A percentile compares a stretch with the other conserved stretches of the same genome.
phyloP scores from a whole-genome alignment of 1,284 basidiomycete genomes.

The Cryptococcus depauperatus region DNA sequence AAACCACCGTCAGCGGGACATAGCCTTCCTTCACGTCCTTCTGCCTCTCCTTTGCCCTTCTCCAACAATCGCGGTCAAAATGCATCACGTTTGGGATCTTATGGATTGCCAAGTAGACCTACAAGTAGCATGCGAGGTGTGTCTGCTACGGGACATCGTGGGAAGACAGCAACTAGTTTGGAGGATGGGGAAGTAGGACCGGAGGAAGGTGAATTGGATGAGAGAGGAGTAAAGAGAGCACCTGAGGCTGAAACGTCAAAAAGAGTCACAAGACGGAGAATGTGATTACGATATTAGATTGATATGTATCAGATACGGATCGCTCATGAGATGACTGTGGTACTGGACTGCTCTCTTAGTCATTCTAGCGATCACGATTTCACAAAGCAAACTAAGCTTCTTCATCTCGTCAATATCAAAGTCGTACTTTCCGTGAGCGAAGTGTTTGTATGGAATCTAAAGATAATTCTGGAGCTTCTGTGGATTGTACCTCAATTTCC shows the following conservation, averaged over 20 bases:
- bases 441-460: no score
- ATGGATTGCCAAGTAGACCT: background rate
- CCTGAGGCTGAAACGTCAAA: background rate
- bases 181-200: slow-evolving; percentile 1
- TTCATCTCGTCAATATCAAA: no score
- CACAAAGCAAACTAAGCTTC: no score
- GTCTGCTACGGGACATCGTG: background rate
- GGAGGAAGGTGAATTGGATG: background rate
- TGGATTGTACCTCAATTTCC: no score
- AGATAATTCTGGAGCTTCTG: no score
- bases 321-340: no score
- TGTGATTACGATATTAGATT: no score
- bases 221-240: background rate
- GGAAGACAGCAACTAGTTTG: background rate
- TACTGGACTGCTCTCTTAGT: no score
- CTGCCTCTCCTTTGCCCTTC: background rate
- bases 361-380: no score
- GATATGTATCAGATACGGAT: no score
- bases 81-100: background rate
- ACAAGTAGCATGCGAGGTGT: background rate
- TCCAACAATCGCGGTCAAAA: background rate
- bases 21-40: background rate
- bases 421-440: no score
- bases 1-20: background rate
- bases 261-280: background rate